These are phyloP conservation scores for Aspergillus haitiensis DNA, from an alignment of 495 filamentous ascomycete genomes.

Conservation along the genomic window DNA sequence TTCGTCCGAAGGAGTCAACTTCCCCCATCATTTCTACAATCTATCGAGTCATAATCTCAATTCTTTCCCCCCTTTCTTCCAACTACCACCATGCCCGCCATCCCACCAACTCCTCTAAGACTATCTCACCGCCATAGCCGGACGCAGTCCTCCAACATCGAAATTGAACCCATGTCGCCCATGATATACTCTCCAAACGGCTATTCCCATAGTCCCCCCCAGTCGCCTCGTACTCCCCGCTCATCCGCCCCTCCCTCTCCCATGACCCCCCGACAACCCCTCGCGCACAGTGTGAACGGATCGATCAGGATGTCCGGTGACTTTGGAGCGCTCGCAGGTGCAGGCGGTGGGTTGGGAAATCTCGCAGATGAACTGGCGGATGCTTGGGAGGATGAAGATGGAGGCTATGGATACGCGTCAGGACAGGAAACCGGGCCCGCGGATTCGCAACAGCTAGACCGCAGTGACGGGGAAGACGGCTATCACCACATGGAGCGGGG, in stretches of 20 bases:
- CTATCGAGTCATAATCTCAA: not conserved
- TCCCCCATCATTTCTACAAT: not conserved
- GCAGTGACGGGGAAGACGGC: slow-evolving; percentile 38
- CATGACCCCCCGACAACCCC: slow-evolving; percentile 55
- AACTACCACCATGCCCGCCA: slow-evolving; percentile 30
- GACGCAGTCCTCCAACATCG: slow-evolving; percentile 54
- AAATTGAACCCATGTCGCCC: slow-evolving; percentile 53
- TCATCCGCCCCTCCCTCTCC: slow-evolving; percentile 63
- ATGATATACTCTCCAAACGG: slow-evolving; percentile 37
- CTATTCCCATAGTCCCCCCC: slow-evolving; percentile 42
- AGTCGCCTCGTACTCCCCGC: slow-evolving; percentile 44
- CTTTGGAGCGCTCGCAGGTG: slow-evolving; percentile 40
- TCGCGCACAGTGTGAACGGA: slow-evolving; percentile 52
- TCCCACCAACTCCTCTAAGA: slow-evolving; percentile 63
- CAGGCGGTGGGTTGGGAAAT: slow-evolving; percentile 69
- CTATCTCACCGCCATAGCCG: slow-evolving; percentile 57
- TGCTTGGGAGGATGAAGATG: slow-evolving; percentile 62
- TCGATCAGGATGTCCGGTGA: slow-evolving; percentile 47
- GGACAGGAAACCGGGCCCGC: slow-evolving; percentile 38
- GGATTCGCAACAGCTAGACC: slow-evolving; percentile 36
- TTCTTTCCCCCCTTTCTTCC: not conserved
- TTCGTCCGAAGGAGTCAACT: not conserved
- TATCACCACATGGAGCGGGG: slow-evolving; percentile 32
- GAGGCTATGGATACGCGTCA: slow-evolving; percentile 45
- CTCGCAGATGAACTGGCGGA: slow-evolving; percentile 74